Evolutionary conservation across 345 rosid species (phyloP), one percentile per base, ranked within the genome.

Genomic region (Laguncularia racemosa): DNA sequence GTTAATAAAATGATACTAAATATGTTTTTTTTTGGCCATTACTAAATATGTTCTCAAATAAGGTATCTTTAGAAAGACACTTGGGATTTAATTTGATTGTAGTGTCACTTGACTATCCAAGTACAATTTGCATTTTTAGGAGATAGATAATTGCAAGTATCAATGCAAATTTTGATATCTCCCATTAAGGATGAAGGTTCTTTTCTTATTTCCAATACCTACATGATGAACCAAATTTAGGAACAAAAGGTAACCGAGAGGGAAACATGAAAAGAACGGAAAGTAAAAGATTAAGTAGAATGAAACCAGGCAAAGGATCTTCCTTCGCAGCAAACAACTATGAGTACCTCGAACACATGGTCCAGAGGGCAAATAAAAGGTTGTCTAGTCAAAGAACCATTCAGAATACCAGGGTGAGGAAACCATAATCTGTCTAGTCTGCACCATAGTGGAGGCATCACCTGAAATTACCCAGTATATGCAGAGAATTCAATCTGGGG

Each of bases 361-460:
- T 93, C 99, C 67, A 93, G 71, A 69, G 99, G 99, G 75, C 99
- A 93, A 62, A 89, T 61, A 67, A 93, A 93, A 66, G 99, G 99
- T 66, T 85, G 99, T 52, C 84, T 81, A 14, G 99, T 93, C 86
- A 93, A 59, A 48, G 99, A 75, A 55, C 97, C 99, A 55, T n/a
- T 67, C 58, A 93, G 77, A 67, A 79, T 81, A 61, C 99, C 99
- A 16, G 99, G 97, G 81, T 93, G 99, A 8, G 86, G 78, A 84
- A 89, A 93, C 99, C 99, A 93, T 53, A 93, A 74, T 73, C 97
- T 84, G 71, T 93, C 99, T 81, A 93, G 66, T 80, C 97, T 87
- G 79, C 99, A 93, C 99, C 99, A 93, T 56, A 93, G 55, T 13
- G 96, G 97, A 63, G 99, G 99, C 92, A 93, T 81, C 57, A 93